Evolutionary conservation across 768 basidiomycete species (phyloP).

Genomic region (Suillus ampliporus): DNA sequence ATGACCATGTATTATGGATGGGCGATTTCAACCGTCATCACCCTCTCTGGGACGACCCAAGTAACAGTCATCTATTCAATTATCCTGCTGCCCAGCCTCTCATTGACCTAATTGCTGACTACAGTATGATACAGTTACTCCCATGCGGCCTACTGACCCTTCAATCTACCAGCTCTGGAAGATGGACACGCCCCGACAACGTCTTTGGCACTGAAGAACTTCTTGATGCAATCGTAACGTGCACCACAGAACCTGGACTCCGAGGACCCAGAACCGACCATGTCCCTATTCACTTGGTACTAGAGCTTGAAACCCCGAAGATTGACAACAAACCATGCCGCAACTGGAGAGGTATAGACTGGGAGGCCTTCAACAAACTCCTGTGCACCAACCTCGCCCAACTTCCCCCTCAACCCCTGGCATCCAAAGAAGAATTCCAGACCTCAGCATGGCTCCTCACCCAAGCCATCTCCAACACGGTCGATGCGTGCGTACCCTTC

Average conservation of each 20-base stretch:
- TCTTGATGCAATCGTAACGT: accelerated
- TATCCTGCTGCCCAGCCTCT: conserved; percentile 27
- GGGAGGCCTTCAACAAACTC: conserved; percentile 13
- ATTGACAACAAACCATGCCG: background rate
- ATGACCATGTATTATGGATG: conserved; percentile 18
- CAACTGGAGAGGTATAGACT: conserved; percentile 18
- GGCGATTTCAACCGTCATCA: background rate
- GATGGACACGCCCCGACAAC: conserved; percentile 23
- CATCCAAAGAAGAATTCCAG: conserved; percentile 20
- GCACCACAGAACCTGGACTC: background rate
- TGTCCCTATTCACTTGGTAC: conserved; percentile 6
- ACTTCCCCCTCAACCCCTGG: background rate
- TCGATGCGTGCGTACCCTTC: conserved; percentile 26
- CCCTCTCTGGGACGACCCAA: background rate
- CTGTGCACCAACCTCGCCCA: conserved; percentile 3
- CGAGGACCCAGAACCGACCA: conserved; percentile 13
- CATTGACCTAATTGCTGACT: conserved; percentile 26
- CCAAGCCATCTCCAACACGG: conserved; percentile 19
- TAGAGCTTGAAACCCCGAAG: background rate
- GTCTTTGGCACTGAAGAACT: conserved; percentile 15
- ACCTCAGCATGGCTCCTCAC: conserved; percentile 9
- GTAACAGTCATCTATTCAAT: background rate
- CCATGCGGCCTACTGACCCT: conserved; percentile 43
- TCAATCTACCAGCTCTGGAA: conserved; percentile 31
- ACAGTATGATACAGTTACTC: conserved; percentile 42